Evolutionary conservation across 805 yeast species (phyloP), one percentile per base, ranked within the genome.

Genomic region (Tetrapisispora iriomotensis): DNA sequence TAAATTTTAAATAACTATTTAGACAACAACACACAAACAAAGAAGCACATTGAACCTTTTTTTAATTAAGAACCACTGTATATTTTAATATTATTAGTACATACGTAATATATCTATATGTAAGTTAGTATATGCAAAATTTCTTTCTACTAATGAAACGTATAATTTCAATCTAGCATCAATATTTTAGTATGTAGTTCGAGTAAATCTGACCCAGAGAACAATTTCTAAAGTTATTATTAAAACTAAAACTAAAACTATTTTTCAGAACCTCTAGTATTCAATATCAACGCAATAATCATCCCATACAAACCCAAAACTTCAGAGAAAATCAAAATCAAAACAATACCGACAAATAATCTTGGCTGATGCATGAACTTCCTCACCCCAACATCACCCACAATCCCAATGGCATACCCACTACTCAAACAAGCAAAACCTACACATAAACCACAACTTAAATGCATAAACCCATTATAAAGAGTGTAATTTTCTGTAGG

Each of bases 381-480:
- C 53, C 95, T 76, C 34, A 85, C 94, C 48, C 95, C 95, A 54
- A 82, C 94, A 56, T 85, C 95, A 30, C 95, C 95, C 28, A 85
- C 95, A 46, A 85, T 80, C 37, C 95, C 95, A 66, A 85, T 85
- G 42, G 98, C 92, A 64, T 88, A 92, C 33, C 99, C 99, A 43
- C 95, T 83, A 29, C 97, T 88, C 58, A 92, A 71, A 61, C 97
- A 88, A 4, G 97, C 87, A 56, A 92, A 86, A 2, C 99, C 99
- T 32, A 92, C 99, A 27, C 94, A 77, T 44, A 90, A 66, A 1
- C 99, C 99, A 64, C 96, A 87, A 38, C 94, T 88, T 61, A 92
- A 69, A 65, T 92, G 99, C 94, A 92, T 86, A 62, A 87, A 87
- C n/a, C 98, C 98, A 58, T 85, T 83, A 67, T 85, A 92, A 41